These are phyloP conservation scores for Zymoseptoria passerinii DNA, from an alignment of 2,329 filamentous ascomycete genomes.

Conservation along the genomic window DNA sequence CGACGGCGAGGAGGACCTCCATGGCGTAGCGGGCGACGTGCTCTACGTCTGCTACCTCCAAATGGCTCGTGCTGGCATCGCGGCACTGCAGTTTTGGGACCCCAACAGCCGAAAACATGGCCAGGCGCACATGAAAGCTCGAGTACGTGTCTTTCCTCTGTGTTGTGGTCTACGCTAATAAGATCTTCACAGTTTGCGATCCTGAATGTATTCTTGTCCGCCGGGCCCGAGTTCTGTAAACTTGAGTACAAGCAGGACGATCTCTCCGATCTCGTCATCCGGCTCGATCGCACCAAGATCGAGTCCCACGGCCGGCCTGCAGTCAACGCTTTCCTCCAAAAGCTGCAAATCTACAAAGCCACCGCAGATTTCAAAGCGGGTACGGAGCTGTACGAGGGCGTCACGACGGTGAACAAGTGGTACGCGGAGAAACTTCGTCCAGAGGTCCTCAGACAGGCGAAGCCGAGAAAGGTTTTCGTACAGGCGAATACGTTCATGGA, in stretches of 20 bases:
- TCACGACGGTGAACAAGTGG: conserved; percentile 78
- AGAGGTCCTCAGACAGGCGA: conserved; percentile 66
- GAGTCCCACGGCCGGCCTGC: conserved; percentile 72
- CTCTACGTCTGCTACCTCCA: conserved; percentile 81
- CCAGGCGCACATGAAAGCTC: conserved; percentile 40
- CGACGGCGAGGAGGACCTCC: conserved; percentile 63
- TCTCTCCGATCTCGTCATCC: conserved; percentile 72
- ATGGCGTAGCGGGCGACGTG: conserved; percentile 72
- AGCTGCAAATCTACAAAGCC: conserved; percentile 85
- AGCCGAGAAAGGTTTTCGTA: conserved; percentile 84
- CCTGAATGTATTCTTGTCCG: conserved; percentile 72
- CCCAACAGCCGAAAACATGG: conserved; percentile 87
- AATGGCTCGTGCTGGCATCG: conserved; percentile 89
- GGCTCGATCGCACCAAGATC: conserved; percentile 79
- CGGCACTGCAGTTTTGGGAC: conserved; percentile 89
- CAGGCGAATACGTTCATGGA: conserved; percentile 72
- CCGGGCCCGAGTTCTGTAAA: conserved; percentile 78
- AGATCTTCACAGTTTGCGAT: conserved; percentile 66
- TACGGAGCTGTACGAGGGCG: conserved; percentile 70
- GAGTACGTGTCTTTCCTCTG: conserved; percentile 1
- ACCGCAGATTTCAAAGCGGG: conserved; percentile 76
- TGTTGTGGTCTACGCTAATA: conserved; percentile 1
- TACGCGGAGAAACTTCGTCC: conserved; percentile 74
- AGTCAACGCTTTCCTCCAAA: conserved; percentile 79
- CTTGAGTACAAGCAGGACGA: conserved; percentile 61